These are phyloP conservation scores for Pseudopyrenochaeta lycopersici DNA, from an alignment of 2,329 filamentous ascomycete species.

Conservation along the genomic window DNA sequence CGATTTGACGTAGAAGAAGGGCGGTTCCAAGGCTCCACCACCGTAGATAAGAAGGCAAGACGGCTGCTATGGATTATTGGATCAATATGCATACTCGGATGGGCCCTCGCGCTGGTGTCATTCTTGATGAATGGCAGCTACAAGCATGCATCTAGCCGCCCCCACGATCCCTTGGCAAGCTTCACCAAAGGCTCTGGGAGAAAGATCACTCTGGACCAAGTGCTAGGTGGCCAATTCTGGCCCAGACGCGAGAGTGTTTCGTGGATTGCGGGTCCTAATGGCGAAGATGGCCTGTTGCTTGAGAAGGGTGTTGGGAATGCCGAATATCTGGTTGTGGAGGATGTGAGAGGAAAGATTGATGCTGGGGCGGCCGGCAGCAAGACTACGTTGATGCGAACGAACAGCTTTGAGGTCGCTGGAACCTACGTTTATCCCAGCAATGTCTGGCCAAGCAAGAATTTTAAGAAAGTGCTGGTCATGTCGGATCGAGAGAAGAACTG, in stretches of 20 bases:
- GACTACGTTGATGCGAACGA: slow-evolving; percentile 78
- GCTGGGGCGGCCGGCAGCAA: slow-evolving; percentile 58
- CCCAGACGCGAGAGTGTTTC: slow-evolving; percentile 71
- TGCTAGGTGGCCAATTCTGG: slow-evolving; percentile 72
- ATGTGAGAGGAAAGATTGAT: slow-evolving; percentile 69
- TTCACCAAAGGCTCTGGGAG: slow-evolving; percentile 71
- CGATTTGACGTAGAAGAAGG: slow-evolving; percentile 62
- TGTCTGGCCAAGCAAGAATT: slow-evolving; percentile 80
- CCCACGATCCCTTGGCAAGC: slow-evolving; percentile 75
- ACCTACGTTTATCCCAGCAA: slow-evolving; percentile 65
- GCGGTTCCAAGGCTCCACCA: slow-evolving; percentile 56
- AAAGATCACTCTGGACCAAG: slow-evolving; percentile 75
- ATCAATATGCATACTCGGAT: slow-evolving; percentile 70
- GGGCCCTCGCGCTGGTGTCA: slow-evolving; percentile 72
- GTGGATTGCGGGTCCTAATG: slow-evolving; percentile 79
- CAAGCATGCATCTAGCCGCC: slow-evolving; percentile 69
- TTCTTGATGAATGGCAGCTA: slow-evolving; percentile 74
- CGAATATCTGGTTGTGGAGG: slow-evolving; percentile 85
- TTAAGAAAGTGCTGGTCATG: slow-evolving; percentile 85
- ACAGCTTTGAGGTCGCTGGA: slow-evolving; percentile 68
- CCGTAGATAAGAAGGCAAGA: slow-evolving; percentile 72
- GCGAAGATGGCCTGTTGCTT: slow-evolving; percentile 85
- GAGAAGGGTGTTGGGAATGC: slow-evolving; percentile 69
- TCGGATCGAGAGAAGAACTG: slow-evolving; percentile 79
- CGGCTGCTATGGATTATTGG: slow-evolving; percentile 69